Evolutionary conservation across 768 basidiomycete genomes (phyloP).

Genomic region (Tricholoma saponaceum): DNA sequence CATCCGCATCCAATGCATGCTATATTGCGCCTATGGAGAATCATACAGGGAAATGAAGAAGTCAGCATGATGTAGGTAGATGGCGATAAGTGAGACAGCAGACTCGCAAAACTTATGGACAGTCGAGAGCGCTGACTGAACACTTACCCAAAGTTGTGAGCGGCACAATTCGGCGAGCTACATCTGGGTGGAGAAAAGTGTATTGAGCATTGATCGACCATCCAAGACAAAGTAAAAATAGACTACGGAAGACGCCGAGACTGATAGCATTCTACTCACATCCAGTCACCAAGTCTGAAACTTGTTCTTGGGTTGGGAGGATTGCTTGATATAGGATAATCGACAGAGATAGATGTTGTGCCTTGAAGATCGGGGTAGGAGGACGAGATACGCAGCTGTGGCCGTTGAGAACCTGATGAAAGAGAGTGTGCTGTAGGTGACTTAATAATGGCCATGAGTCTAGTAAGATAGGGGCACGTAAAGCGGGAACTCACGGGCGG

Average conservation of each 20-base stretch:
- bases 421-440: constrained; percentile 6
- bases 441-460: neutral
- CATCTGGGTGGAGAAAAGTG: constrained; percentile 44
- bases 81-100: constrained; percentile 11
- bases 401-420: constrained; percentile 14
- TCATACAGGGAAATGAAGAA: constrained; percentile 44
- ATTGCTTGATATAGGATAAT: constrained; percentile 62
- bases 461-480: constrained; percentile 11
- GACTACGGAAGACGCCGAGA: constrained; percentile 10
- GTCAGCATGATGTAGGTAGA: constrained; percentile 33
- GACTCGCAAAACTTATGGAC: constrained; percentile 9
- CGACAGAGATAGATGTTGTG: constrained; percentile 19
- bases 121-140: constrained; percentile 13
- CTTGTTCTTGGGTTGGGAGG: constrained; percentile 66
- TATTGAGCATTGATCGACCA: constrained; percentile 16
- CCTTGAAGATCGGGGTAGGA: constrained; percentile 25
- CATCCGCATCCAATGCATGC: constrained; percentile 76
- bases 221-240: constrained; percentile 23
- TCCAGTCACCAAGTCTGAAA: constrained; percentile 73
- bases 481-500: constrained; percentile 11
- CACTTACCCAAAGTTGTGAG: constrained; percentile 83
- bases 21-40: constrained; percentile 65
- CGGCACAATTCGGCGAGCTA: constrained; percentile 61
- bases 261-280: constrained; percentile 50
- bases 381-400: constrained; percentile 21